Evolutionary conservation across 2,329 filamentous ascomycete species (phyloP).

Genomic region (Hypoxylon sp.): DNA sequence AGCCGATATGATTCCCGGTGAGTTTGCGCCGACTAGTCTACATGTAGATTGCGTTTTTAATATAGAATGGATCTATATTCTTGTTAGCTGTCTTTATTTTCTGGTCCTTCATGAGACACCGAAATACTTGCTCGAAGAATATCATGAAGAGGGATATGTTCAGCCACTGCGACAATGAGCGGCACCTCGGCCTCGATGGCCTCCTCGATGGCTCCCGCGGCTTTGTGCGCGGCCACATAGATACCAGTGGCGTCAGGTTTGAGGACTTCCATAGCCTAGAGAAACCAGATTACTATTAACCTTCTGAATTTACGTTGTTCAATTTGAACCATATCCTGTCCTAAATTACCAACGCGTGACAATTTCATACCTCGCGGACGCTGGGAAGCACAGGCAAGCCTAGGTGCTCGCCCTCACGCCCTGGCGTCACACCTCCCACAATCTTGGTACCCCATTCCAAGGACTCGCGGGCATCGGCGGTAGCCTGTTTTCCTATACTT

Average conservation of each 20-base stretch:
- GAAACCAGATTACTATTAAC: slow-evolving; percentile 2
- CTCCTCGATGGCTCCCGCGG: slow-evolving; percentile 81
- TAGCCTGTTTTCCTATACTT: slow-evolving; percentile 63
- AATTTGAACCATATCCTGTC: slow-evolving; percentile 20
- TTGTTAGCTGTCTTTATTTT: neutral
- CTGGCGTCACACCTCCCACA: slow-evolving; percentile 82
- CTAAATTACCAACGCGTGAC: neutral
- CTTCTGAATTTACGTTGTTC: neutral
- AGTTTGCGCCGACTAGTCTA: slow-evolving; percentile 79
- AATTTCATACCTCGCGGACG: slow-evolving; percentile 67
- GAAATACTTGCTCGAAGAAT: slow-evolving; percentile 71
- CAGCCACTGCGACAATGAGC: slow-evolving; percentile 81
- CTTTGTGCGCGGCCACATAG: slow-evolving; percentile 83
- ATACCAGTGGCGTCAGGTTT: slow-evolving; percentile 85
- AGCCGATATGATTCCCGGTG: slow-evolving; percentile 81
- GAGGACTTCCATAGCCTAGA: slow-evolving; percentile 75
- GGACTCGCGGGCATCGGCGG: slow-evolving; percentile 82
- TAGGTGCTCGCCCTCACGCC: slow-evolving; percentile 78
- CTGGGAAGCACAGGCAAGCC: slow-evolving; percentile 79
- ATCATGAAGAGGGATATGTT: slow-evolving; percentile 82
- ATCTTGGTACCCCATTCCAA: slow-evolving; percentile 85
- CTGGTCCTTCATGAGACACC: neutral
- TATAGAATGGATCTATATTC: slow-evolving; percentile 63
- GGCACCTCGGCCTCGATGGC: slow-evolving; percentile 83
- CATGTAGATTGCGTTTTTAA: slow-evolving; percentile 78